phyloP scores from a whole-genome alignment of 768 basidiomycete species.

The Tephrocybe sp. region DNA sequence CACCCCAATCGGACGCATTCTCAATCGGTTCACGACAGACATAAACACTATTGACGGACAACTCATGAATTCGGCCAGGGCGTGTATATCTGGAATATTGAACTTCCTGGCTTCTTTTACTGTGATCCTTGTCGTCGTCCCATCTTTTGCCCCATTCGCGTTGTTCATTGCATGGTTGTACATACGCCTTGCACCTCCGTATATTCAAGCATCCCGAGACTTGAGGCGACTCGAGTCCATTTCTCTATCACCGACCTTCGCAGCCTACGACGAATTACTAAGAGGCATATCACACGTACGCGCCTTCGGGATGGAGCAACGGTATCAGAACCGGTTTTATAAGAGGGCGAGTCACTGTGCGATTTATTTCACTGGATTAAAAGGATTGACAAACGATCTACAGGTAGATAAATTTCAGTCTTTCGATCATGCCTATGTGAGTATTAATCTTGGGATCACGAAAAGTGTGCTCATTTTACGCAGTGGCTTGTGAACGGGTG shows the following conservation, averaged over 20 bases:
- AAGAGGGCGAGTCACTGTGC: slow-evolving; percentile 38
- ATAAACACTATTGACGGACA: slow-evolving; percentile 73
- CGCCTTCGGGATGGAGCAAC: slow-evolving; percentile 69
- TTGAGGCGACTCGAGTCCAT: slow-evolving; percentile 66
- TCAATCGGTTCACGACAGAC: slow-evolving; percentile 79
- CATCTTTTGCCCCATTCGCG: slow-evolving; percentile 65
- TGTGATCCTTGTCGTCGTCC: slow-evolving; percentile 63
- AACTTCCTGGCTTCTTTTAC: slow-evolving; percentile 64
- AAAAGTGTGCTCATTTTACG: background rate
- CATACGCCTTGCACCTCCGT: slow-evolving; percentile 59
- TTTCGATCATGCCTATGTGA: slow-evolving; percentile 69
- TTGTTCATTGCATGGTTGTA: slow-evolving; percentile 70
- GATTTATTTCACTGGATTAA: too few relatives aligned
- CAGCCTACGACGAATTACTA: slow-evolving; percentile 71
- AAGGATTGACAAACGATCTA: slow-evolving; percentile 15
- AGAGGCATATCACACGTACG: slow-evolving; percentile 67
- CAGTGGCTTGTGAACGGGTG: slow-evolving; percentile 71
- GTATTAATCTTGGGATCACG: slow-evolving; percentile 21
- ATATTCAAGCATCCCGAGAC: slow-evolving; percentile 63
- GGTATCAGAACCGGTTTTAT: slow-evolving; percentile 68
- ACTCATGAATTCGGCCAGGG: slow-evolving; percentile 54
- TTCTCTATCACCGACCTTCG: slow-evolving; percentile 70
- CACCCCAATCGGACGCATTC: slow-evolving; percentile 74
- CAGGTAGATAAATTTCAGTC: slow-evolving; percentile 68
- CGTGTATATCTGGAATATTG: slow-evolving; percentile 55